phyloP scores from a whole-genome alignment of 257 asterid species.

The Solanum tarapatanum region DNA sequence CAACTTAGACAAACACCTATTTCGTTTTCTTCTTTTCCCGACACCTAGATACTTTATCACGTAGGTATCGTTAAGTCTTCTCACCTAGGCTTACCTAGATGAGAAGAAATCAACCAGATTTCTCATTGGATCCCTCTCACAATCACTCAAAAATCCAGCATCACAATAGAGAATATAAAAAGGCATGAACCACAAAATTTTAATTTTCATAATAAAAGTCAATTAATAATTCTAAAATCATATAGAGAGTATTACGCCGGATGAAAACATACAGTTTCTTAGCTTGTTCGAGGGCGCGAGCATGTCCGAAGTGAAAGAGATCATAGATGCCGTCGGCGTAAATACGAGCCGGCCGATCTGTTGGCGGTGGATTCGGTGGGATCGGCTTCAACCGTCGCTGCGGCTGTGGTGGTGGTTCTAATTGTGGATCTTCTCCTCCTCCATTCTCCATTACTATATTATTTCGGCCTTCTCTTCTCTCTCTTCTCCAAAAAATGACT shows the following conservation, averaged over 20 bases:
- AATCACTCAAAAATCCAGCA: not conserved
- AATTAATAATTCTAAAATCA: not conserved
- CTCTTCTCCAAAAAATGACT: not conserved
- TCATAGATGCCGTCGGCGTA: constrained; percentile 98
- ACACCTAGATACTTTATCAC: not conserved
- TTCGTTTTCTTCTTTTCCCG: not conserved
- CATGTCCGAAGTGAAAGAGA: constrained; percentile 98
- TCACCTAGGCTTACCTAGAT: not conserved
- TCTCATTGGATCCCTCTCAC: not conserved
- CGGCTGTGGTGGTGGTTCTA: not conserved
- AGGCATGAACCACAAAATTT: not conserved
- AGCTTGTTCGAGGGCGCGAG: constrained; percentile 97
- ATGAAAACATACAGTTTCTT: constrained; percentile 38
- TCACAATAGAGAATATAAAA: not conserved
- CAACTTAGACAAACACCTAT: not conserved
- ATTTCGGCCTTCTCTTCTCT: not conserved
- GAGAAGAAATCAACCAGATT: not conserved
- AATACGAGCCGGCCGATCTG: constrained; percentile 79
- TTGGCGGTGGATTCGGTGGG: constrained; percentile 15
- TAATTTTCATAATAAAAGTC: not conserved
- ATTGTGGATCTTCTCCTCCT: not conserved
- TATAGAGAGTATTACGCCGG: not conserved
- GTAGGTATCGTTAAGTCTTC: not conserved
- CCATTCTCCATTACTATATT: not conserved
- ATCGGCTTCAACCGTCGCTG: constrained; percentile 7